phyloP scores from a whole-genome alignment of 2,329 filamentous ascomycete genomes.

The Microsporum ferrugineum region DNA sequence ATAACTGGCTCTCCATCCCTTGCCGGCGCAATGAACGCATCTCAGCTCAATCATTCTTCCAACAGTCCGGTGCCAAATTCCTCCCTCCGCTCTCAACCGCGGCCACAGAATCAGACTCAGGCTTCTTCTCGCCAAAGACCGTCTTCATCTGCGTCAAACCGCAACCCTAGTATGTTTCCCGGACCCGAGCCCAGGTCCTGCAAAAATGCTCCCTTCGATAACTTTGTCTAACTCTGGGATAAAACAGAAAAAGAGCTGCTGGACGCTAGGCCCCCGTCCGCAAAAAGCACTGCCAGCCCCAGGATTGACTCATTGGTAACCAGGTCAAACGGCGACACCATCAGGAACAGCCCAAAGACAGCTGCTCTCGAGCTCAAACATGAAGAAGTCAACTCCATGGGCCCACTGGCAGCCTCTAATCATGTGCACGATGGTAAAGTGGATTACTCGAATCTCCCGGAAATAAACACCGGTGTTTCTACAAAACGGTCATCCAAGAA shows the following conservation, averaged over 20 bases:
- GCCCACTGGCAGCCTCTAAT: background rate
- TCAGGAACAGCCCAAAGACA: slow-evolving; percentile 12
- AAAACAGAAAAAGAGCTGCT: slow-evolving; percentile 12
- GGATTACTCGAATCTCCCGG: background rate
- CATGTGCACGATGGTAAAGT: background rate
- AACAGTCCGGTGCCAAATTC: slow-evolving; percentile 50
- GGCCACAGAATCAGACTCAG: slow-evolving; percentile 61
- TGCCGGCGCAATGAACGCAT: slow-evolving; percentile 62
- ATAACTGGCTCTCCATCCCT: slow-evolving; percentile 55
- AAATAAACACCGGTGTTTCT: slow-evolving; percentile 4
- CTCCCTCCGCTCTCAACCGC: slow-evolving; percentile 51
- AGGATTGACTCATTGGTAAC: slow-evolving; percentile 8
- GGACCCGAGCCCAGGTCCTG: slow-evolving; percentile 23
- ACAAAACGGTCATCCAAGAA: slow-evolving; percentile 21
- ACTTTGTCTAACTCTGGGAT: slow-evolving; percentile 9
- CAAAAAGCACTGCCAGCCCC: background rate
- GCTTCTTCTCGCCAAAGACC: slow-evolving; percentile 47
- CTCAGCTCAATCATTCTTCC: slow-evolving; percentile 45
- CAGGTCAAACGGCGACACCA: slow-evolving; percentile 24
- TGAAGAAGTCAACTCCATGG: slow-evolving; percentile 1
- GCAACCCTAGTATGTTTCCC: slow-evolving; percentile 36
- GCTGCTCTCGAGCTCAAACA: background rate
- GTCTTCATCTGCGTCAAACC: slow-evolving; percentile 50
- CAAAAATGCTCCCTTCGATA: slow-evolving; percentile 7
- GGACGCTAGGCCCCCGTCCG: slow-evolving; percentile 9